These are phyloP conservation scores for Solioccasus polychromus DNA, from an alignment of 768 basidiomycete species.

Conservation along the genomic window DNA sequence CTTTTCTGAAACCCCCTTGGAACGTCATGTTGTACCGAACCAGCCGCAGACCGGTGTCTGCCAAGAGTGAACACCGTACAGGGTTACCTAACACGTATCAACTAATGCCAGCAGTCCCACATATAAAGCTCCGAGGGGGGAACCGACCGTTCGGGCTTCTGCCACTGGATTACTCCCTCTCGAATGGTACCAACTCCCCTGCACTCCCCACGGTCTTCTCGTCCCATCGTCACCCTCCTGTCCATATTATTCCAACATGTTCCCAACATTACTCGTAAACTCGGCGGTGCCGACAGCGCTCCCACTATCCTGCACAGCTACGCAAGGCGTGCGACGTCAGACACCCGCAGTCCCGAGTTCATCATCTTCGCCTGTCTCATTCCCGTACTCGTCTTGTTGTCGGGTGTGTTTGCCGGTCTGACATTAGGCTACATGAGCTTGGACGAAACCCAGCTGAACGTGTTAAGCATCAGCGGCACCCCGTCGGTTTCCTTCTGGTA, in stretches of 20 bases:
- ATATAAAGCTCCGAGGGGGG: not conserved
- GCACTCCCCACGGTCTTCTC: slow-evolving; percentile 38
- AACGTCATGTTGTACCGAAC: no score
- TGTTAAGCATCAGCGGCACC: slow-evolving; percentile 81
- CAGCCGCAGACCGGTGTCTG: no score
- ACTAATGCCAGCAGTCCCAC: not conserved
- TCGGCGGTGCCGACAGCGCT: slow-evolving; percentile 9
- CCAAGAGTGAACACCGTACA: no score
- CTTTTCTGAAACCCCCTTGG: no score
- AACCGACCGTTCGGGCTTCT: not conserved
- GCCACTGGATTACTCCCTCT: slow-evolving; percentile 9
- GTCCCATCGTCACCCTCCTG: slow-evolving; percentile 42
- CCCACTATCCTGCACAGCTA: slow-evolving; percentile 22
- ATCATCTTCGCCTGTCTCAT: slow-evolving; percentile 59
- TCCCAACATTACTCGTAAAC: slow-evolving; percentile 34
- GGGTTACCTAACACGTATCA: slow-evolving; percentile 2
- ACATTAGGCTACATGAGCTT: slow-evolving; percentile 92
- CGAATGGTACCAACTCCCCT: slow-evolving; percentile 40
- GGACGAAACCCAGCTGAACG: slow-evolving; percentile 89
- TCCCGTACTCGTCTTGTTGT: slow-evolving; percentile 77
- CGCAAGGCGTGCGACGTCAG: slow-evolving; percentile 29
- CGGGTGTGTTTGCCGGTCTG: slow-evolving; percentile 87
- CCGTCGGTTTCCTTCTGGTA: slow-evolving; percentile 46
- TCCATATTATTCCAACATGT: slow-evolving; percentile 46
- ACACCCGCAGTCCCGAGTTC: slow-evolving; percentile 26